Evolutionary conservation across 73 alveolate species (phyloP), one percentile per base, ranked within the genome.

Genomic region (Durusdinium trenchii): DNA sequence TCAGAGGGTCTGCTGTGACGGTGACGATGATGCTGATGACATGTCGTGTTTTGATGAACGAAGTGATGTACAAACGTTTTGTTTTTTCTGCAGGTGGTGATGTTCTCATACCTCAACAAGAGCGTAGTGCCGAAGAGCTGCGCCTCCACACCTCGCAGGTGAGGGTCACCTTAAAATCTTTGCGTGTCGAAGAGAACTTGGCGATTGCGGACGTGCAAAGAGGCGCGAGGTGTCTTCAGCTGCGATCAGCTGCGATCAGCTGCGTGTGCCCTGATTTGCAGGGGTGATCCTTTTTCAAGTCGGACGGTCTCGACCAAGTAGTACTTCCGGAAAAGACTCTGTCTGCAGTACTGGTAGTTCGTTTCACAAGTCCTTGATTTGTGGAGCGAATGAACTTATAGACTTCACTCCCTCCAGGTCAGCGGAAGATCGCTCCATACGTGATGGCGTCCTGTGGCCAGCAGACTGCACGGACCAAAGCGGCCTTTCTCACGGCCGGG

Each of bases 401-500:
- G 38, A 23, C 5, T 48, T 52, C 71, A 47, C 36, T 47, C 20
- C 73, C 10, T 28, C 12, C 46, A 26, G 98, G 98, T 76, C 46
- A 48, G 60, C 32, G 47, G 61, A 91, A 91, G 98, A 91, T 91
- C 28, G 46, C 47, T 52, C 78, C 98, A 35, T 91, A 91, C 30
- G 98, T 91, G 42, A 16, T 76, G 54, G 98, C 98, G 9, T 43
- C 89, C 6, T 91, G 98, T 45, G 98, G 98, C 61, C 98, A 91
- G 98, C 98, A 91, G 76, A 76, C 40, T 6, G 98, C 94, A 42
- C 73, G 90, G 47, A 91, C 98, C 75, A 91, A 71, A 51, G 89
- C 89, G 12, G 98, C 98, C 46, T 91, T 91, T 52, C 60, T 91
- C 78, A 67, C 54, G 32, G 98, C 89, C 14, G 52, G n/a, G n/a